phyloP scores from a whole-genome alignment of 2,329 filamentous ascomycete species.

The Aspergillus transmontanensis region DNA sequence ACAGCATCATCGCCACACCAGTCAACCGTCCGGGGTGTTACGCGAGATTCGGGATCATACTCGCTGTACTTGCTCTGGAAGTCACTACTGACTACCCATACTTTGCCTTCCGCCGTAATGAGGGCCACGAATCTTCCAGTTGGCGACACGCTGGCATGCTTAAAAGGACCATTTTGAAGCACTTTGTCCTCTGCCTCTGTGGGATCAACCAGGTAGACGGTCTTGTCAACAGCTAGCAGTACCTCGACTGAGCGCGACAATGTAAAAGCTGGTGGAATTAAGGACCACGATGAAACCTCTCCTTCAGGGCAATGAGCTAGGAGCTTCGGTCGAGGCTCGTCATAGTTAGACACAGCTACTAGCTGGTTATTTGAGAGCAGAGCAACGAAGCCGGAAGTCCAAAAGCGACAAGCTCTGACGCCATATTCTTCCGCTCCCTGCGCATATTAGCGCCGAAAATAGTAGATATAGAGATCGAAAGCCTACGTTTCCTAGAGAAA shows the following conservation, averaged over 20 bases:
- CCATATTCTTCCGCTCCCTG: slow-evolving; percentile 82
- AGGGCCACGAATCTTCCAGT: slow-evolving; percentile 86
- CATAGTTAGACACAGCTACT: slow-evolving; percentile 83
- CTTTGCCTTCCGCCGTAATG: slow-evolving; percentile 80
- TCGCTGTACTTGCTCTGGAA: slow-evolving; percentile 92
- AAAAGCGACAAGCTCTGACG: slow-evolving; percentile 88
- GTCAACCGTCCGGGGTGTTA: slow-evolving; percentile 80
- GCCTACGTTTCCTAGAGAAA: slow-evolving; percentile 76
- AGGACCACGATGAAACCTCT: slow-evolving; percentile 81
- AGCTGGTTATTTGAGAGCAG: slow-evolving; percentile 85
- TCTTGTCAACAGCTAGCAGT: slow-evolving; percentile 79
- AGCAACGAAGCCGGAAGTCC: slow-evolving; percentile 88
- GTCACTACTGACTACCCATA: slow-evolving; percentile 93
- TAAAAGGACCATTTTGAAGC: slow-evolving; percentile 89
- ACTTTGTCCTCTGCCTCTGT: slow-evolving; percentile 89
- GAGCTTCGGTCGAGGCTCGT: slow-evolving; percentile 83
- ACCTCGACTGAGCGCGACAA: slow-evolving; percentile 93
- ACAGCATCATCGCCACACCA: slow-evolving; percentile 97
- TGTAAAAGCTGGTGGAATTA: slow-evolving; percentile 85
- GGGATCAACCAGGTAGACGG: slow-evolving; percentile 83
- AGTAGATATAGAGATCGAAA: not conserved
- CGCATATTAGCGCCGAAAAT: slow-evolving; percentile 14
- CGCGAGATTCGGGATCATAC: slow-evolving; percentile 84
- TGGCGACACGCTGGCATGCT: slow-evolving; percentile 85
- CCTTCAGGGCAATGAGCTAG: slow-evolving; percentile 77